phyloP scores from a whole-genome alignment of 495 filamentous ascomycete genomes.

The Tuber calosporum region DNA sequence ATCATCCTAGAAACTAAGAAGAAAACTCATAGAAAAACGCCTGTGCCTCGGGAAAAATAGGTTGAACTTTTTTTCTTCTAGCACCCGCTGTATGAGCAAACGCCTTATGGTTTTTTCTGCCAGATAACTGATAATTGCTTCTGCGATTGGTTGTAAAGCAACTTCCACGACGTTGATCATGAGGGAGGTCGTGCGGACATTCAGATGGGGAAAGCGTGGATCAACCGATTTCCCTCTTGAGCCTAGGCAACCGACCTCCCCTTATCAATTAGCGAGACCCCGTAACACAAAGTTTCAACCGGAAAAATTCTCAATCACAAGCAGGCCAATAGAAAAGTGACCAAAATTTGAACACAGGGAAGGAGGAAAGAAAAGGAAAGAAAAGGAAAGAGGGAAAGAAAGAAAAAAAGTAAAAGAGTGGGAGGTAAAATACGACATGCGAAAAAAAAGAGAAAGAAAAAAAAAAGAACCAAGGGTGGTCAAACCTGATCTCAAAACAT shows the following conservation, averaged over 20 bases:
- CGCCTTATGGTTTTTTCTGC: neutral
- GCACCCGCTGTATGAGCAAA: neutral
- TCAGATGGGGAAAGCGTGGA: neutral
- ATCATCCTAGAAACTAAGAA: neutral
- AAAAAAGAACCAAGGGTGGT: conserved; percentile 11
- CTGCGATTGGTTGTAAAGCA: neutral
- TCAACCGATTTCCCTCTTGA: neutral
- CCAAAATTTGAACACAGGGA: neutral
- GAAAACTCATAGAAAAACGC: neutral
- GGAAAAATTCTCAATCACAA: conserved; percentile 32
- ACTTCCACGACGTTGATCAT: neutral
- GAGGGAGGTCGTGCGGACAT: neutral
- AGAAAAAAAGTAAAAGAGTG: neutral
- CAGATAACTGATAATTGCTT: neutral
- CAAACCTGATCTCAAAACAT: conserved; percentile 33
- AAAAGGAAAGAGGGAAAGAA: neutral
- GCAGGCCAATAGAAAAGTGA: neutral
- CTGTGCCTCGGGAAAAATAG: neutral
- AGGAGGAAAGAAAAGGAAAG: neutral
- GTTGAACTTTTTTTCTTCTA: neutral
- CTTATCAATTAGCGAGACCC: neutral
- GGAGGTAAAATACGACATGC: neutral
- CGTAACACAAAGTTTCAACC: conserved; percentile 5
- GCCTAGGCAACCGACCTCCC: neutral
- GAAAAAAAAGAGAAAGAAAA: conserved; percentile 13